Evolutionary conservation across 2,329 filamentous ascomycete species (phyloP), one percentile per base, ranked within the genome.

Genomic region (Cladosporium halotolerans): DNA sequence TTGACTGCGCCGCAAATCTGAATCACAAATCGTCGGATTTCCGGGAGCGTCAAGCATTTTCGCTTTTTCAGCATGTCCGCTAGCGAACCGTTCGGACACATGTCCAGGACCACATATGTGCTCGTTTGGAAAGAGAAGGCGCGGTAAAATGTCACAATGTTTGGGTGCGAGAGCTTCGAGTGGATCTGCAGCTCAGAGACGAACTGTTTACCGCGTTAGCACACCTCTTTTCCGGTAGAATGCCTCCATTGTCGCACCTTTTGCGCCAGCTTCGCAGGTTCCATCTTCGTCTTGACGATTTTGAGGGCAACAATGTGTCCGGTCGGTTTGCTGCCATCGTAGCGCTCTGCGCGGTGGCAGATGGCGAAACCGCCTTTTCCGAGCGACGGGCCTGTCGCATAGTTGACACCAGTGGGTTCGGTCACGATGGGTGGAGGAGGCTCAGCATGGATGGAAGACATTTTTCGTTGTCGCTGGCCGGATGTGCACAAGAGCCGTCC

Each of bases 11-110:
- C 93, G 60, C 92, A 89, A 56, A 96, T 90, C 71, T 99, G 93
- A 39, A 99, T 84, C 57, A 93, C 86, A 69, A 96, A 96, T 63
- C 91, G 89, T 59, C 93, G 83, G 45, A 96, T 90, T 72, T 99
- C 93, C 0, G 93, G 90, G 69, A 97, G 87, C 13, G 89, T 96
- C 54, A 99, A 77, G 52, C 86, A 90, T 68, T 88, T 93, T 62
- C 93, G 81, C 64, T 88, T 88, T 74, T 95, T 95, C 58, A 97
- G 89, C 85, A 96, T 95, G 68, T 97, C 93, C 83, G 96, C 96
- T 14, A 99, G 81, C 16, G 91, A 96, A 43, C 93, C 93, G 67
- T 97, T 97, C 50, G 89, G 86, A 70, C 93, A 99, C 42, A 99
- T 76, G 69, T 99, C 92, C 28, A 99, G 79, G 44, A 97, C 88